Base-by-base conservation (phyloP, 257 asterid genomes). In the Forsythia viridissima region DNA sequence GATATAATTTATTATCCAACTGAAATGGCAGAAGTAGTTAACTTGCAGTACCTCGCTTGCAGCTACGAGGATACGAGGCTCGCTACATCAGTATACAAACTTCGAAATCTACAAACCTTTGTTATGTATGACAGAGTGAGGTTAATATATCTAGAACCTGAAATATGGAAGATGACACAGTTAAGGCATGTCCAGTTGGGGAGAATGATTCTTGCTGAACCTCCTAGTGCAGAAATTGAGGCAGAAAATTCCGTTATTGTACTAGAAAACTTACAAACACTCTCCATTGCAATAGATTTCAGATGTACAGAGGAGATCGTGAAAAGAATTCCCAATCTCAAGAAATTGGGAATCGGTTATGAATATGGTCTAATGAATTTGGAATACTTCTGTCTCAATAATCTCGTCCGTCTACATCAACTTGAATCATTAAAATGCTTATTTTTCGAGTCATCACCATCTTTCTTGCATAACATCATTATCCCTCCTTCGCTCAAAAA, bases 161-260 rank as follows among this genome's bases (percentile, higher is more conserved):
- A 51, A 8, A 15, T 52, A n/a, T 81, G 84, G 81, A 39, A n/a
- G 24, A 13, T 72, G 67, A 68, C 41, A 48, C 65, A 57, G 1
- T 67, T 72, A 30, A 77, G 72, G 78, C 76, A 76, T 66, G 12
- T 81, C 30, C 16, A 77, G 44, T 41, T 72, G 3, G 52, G 41
- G 5, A 4, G 8, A 3, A 13, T 13, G 13, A 46, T 46, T 0
- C 16, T 46, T 46, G 1, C 5, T 4, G 24, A 10, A 0, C 6
- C n/a, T 59, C 9, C 44, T 13, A 16, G 46, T 5, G 48, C 6
- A 2, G 66, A 43, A 20, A 7, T 8, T 2, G 71, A 2, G 16
- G 30, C 5, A 4, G 20, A 42, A 48, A n/a, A 7, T n/a, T 51
- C 13, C 0, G 10, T n/a, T 8, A 30, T 68, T 24, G 34, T 55